A percentile compares a stretch with the other conserved stretches of the same genome.
These are phyloP conservation scores for Cunninghamia lanceolata DNA, from an alignment of 75 land plant species.

Conservation along the genomic window DNA sequence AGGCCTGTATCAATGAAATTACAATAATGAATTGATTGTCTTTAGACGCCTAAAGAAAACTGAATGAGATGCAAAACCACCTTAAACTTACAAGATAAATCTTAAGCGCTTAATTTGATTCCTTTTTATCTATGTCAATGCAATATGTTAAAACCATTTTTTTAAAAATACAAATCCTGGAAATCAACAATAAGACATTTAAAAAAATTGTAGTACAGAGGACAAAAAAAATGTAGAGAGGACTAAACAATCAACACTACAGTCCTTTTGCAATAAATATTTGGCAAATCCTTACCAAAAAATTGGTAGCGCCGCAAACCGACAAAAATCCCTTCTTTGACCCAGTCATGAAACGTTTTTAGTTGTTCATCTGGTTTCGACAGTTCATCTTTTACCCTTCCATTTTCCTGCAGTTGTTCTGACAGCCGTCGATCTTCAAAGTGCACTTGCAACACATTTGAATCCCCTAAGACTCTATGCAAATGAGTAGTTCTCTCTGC, in stretches of 20 bases:
- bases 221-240: neutral
- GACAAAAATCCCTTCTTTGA: slow-evolving; percentile 55
- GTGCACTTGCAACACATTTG: slow-evolving; percentile 59
- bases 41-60: too few relatives aligned
- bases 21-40: too few relatives aligned
- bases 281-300: slow-evolving; percentile 51
- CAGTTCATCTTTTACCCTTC: neutral
- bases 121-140: neutral
- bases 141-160: too few relatives aligned
- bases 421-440: slow-evolving; percentile 28
- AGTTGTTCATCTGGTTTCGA: neutral
- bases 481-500: slow-evolving; percentile 39
- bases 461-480: slow-evolving; percentile 75
- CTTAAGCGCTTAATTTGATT: neutral
- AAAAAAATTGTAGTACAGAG: neutral
- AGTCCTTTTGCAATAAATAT: neutral
- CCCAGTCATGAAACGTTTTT: slow-evolving; percentile 22
- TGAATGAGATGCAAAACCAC: too few relatives aligned
- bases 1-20: too few relatives aligned
- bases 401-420: neutral
- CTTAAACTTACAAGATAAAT: neutral
- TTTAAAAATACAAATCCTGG: neutral
- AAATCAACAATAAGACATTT: neutral
- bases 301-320: slow-evolving; percentile 56
- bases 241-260: neutral